Conservation (phyloP, 2,329 filamentous ascomycete genomes). For the Diplodia seriata region DNA sequence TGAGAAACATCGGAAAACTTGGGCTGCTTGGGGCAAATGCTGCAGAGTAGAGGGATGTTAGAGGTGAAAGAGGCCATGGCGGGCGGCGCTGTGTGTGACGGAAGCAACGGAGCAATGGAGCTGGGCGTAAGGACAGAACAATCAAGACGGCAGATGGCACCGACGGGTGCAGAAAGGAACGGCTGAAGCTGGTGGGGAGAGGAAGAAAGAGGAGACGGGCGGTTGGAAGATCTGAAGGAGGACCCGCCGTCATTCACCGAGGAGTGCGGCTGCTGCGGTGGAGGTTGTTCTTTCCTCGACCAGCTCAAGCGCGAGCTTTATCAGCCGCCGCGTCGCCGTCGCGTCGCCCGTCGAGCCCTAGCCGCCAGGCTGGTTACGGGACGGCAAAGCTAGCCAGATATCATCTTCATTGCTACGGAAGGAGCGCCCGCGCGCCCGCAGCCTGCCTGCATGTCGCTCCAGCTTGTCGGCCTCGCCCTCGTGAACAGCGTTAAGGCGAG, state of each 20-base stretch:
- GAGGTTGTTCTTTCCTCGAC: constrained; percentile 6
- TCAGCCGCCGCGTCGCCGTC: constrained; percentile 9
- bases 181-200: constrained; percentile 28
- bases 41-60: constrained; percentile 75
- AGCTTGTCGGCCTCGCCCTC: constrained; percentile 5
- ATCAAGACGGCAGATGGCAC: constrained; percentile 28
- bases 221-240: neutral
- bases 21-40: constrained; percentile 79
- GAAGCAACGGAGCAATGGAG: constrained; percentile 37
- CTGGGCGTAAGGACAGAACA: constrained; percentile 37
- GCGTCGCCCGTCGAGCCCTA: neutral
- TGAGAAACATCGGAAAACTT: constrained; percentile 90
- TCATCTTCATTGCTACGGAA: constrained; percentile 18
- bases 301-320: constrained; percentile 11
- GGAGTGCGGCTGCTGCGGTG: neutral
- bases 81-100: constrained; percentile 38
- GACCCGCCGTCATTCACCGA: neutral
- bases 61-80: constrained; percentile 44
- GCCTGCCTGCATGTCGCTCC: neutral
- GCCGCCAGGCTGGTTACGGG: neutral
- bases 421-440: neutral
- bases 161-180: constrained; percentile 37
- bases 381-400: neutral
- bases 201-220: constrained; percentile 37
- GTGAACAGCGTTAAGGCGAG: neutral